Conservation (phyloP, 2,329 filamentous ascomycete species). For the Tolypocladium paradoxum region DNA sequence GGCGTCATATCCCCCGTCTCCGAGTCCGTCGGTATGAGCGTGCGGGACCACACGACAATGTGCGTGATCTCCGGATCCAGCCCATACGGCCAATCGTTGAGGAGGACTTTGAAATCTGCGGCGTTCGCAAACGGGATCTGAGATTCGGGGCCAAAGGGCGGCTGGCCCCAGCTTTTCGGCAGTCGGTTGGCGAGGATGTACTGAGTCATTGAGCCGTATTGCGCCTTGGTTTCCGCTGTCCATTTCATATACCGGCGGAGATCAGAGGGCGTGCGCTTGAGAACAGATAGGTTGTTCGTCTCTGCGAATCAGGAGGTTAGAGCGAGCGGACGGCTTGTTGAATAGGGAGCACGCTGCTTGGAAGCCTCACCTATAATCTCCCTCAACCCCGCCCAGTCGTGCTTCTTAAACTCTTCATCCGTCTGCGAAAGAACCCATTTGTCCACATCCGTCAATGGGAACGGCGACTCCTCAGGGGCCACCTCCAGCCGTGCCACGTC, state of each 20-base stretch:
- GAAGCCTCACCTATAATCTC: slow-evolving; percentile 48
- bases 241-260: slow-evolving; percentile 70
- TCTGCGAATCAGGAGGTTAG: slow-evolving; percentile 17
- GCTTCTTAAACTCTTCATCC: slow-evolving; percentile 59
- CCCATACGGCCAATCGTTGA: slow-evolving; percentile 94
- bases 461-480: slow-evolving; percentile 33
- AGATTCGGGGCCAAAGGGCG: slow-evolving; percentile 44
- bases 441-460: slow-evolving; percentile 49
- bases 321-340: background rate
- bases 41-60: slow-evolving; percentile 87
- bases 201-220: slow-evolving; percentile 70
- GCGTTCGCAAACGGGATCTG: slow-evolving; percentile 39
- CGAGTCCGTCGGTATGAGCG: slow-evolving; percentile 61
- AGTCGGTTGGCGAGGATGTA: slow-evolving; percentile 69
- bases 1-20: slow-evolving; percentile 62
- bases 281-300: slow-evolving; percentile 54
- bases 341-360: background rate
- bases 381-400: slow-evolving; percentile 65
- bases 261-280: slow-evolving; percentile 74
- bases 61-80: slow-evolving; percentile 58
- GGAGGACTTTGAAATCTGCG: slow-evolving; percentile 57
- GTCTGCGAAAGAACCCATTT: slow-evolving; percentile 48
- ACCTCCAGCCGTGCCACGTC: slow-evolving; percentile 4
- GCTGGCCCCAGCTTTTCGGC: slow-evolving; percentile 51
- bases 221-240: slow-evolving; percentile 55